Conservation (phyloP, 495 filamentous ascomycete genomes). For the Penicillium canariense region DNA sequence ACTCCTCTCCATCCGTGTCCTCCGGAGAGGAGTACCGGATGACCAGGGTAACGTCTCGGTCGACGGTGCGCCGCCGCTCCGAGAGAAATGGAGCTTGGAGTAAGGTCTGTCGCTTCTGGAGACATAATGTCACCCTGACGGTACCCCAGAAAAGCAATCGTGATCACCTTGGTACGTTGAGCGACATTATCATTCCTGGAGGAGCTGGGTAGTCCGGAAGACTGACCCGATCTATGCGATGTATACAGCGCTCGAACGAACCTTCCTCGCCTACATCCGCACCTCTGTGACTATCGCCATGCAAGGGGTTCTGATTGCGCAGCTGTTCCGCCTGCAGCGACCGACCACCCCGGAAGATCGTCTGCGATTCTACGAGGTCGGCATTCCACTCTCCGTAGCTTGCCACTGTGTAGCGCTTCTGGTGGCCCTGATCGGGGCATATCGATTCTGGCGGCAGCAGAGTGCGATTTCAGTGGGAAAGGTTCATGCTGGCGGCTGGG, state of each 20-base stretch:
- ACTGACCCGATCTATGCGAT: conserved; percentile 27
- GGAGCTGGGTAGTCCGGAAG: too few relatives aligned
- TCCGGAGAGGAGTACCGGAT: conserved; percentile 32
- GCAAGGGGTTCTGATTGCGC: conserved; percentile 62
- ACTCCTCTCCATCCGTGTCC: conserved; percentile 29
- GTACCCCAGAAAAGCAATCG: conserved; percentile 46
- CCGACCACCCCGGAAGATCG: conserved; percentile 18
- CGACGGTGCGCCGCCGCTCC: conserved; percentile 12
- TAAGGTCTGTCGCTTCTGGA: conserved; percentile 36
- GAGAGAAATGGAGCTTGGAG: conserved; percentile 27
- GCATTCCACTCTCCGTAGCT: conserved; percentile 60
- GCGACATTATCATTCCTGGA: neutral
- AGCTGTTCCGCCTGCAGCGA: conserved; percentile 69
- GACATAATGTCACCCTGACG: conserved; percentile 38
- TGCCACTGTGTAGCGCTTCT: conserved; percentile 59
- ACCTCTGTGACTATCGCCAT: conserved; percentile 69
- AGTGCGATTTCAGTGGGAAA: conserved; percentile 63
- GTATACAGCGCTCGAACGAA: conserved; percentile 63
- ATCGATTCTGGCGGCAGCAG: conserved; percentile 70
- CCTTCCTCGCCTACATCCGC: conserved; percentile 74
- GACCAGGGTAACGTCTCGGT: conserved; percentile 23
- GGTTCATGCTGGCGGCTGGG: conserved; percentile 65
- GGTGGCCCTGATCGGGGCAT: conserved; percentile 55
- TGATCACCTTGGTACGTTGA: conserved; percentile 44
- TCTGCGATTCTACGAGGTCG: conserved; percentile 62